Evolutionary conservation across 1,284 basidiomycete species (phyloP).

Genomic region (Ceratobasidium sp.): DNA sequence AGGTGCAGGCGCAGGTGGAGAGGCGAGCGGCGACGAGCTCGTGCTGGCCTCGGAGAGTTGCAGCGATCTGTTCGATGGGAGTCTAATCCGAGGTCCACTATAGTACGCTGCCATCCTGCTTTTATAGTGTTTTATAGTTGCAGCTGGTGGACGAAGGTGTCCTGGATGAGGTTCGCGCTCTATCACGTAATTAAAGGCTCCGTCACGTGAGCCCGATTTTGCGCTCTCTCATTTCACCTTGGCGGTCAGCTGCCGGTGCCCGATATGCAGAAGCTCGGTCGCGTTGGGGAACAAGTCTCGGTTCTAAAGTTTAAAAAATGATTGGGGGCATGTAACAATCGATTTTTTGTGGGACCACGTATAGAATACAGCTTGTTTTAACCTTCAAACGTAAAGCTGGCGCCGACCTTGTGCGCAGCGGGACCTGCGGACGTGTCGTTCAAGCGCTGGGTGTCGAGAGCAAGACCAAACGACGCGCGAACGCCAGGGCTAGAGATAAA

Average conservation of each 20-base stretch:
- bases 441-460: constrained; percentile 65
- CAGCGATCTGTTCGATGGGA: constrained; percentile 41
- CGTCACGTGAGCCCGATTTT: background rate
- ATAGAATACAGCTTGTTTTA: constrained; percentile 54
- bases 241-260: too few species aligned
- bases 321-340: background rate
- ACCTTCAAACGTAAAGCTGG: constrained; percentile 80
- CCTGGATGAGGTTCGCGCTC: background rate
- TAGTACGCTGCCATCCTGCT: constrained; percentile 36
- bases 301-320: background rate
- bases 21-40: constrained; percentile 27
- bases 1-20: constrained; percentile 21
- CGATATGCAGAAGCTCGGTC: background rate
- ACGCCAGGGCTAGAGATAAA: constrained; percentile 83
- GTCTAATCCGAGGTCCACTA: constrained; percentile 39
- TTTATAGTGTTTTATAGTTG: constrained; percentile 4
- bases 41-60: constrained; percentile 24
- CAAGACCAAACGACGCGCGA: constrained; percentile 79
- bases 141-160: constrained; percentile 6
- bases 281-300: background rate
- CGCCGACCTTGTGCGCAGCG: constrained; percentile 78
- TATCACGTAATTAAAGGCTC: background rate
- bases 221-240: too few species aligned
- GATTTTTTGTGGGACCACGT: background rate
- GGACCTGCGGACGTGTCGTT: constrained; percentile 69